Evolutionary conservation across 2,329 filamentous ascomycete species (phyloP).

Genomic region (Fusarium robinianum): DNA sequence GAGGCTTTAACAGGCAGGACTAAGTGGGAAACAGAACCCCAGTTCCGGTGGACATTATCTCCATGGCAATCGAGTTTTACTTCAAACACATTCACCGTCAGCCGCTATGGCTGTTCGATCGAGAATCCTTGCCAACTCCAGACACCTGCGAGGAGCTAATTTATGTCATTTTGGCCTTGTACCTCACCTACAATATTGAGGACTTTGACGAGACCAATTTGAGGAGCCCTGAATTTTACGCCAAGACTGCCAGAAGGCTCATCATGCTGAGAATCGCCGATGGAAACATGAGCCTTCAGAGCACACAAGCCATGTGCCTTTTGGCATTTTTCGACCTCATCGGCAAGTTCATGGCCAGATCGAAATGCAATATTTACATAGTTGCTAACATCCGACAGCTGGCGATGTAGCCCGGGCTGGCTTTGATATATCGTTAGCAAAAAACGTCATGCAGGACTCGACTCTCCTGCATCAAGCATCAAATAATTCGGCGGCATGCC

Average conservation of each 20-base stretch:
- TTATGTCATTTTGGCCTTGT: slow-evolving; percentile 9
- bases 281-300: slow-evolving; percentile 5
- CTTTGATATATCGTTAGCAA: slow-evolving; percentile 13
- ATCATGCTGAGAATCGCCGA: slow-evolving; percentile 18
- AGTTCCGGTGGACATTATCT: not conserved
- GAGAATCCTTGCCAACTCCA: not conserved
- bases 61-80: slow-evolving; percentile 12
- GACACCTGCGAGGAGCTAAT: slow-evolving; percentile 6
- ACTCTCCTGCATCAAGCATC: rapidly evolving
- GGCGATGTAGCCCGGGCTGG: slow-evolving; percentile 13
- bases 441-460: slow-evolving; percentile 8
- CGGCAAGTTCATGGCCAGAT: not conserved
- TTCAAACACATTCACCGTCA: slow-evolving; percentile 21
- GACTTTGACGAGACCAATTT: not conserved
- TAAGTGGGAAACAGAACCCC: too few species aligned
- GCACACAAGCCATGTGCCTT: slow-evolving; percentile 7
- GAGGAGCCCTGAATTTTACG: slow-evolving; percentile 3
- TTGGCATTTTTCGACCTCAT: slow-evolving; percentile 15
- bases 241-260: not conserved
- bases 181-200: not conserved
- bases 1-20: too few species aligned
- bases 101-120: slow-evolving; percentile 19
- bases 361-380: rapidly evolving
- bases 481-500: not conserved
- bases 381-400: not conserved